A percentile compares a stretch with the other conserved stretches of the same genome.
Conservation (phyloP, 495 filamentous ascomycete genomes). For the Pyrenopolyporus hunteri region DNA sequence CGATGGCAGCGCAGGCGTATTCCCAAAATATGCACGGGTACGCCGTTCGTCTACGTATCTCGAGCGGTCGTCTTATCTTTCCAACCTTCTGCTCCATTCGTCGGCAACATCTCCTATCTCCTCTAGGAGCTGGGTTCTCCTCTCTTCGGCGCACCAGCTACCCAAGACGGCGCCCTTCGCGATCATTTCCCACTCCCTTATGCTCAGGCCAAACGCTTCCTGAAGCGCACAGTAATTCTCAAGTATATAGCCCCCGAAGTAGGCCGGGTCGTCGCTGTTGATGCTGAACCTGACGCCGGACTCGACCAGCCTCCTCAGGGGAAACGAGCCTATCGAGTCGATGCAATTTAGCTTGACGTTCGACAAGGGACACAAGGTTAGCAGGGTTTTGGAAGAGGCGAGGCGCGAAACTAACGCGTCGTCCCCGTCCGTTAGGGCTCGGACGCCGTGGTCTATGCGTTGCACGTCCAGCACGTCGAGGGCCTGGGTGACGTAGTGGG, state of each 20-base stretch:
- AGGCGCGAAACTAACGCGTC: slow-evolving; percentile 62
- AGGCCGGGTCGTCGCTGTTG: slow-evolving; percentile 81
- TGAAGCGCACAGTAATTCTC: slow-evolving; percentile 80
- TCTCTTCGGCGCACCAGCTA: slow-evolving; percentile 61
- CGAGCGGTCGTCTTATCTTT: background rate
- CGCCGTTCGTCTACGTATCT: background rate
- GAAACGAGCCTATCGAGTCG: slow-evolving; percentile 60
- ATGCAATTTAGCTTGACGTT: slow-evolving; percentile 72
- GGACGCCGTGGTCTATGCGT: slow-evolving; percentile 77
- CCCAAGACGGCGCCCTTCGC: slow-evolving; percentile 65
- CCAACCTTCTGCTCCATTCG: slow-evolving; percentile 7
- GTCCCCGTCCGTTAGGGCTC: slow-evolving; percentile 61
- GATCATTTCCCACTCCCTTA: slow-evolving; percentile 69
- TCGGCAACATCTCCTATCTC: slow-evolving; percentile 43
- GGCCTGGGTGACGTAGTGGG: slow-evolving; percentile 67
- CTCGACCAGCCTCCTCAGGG: slow-evolving; percentile 69
- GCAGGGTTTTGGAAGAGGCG: slow-evolving; percentile 59
- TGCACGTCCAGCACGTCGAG: slow-evolving; percentile 61
- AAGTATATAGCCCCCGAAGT: slow-evolving; percentile 79
- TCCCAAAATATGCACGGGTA: background rate
- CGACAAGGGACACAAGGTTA: slow-evolving; percentile 76
- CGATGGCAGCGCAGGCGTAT: too few species aligned
- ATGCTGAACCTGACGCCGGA: slow-evolving; percentile 70
- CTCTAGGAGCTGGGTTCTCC: slow-evolving; percentile 52
- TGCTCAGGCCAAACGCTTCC: slow-evolving; percentile 67